Evolutionary conservation across 257 asterid genomes (phyloP).

Genomic region (Craterostigma plantagineum): DNA sequence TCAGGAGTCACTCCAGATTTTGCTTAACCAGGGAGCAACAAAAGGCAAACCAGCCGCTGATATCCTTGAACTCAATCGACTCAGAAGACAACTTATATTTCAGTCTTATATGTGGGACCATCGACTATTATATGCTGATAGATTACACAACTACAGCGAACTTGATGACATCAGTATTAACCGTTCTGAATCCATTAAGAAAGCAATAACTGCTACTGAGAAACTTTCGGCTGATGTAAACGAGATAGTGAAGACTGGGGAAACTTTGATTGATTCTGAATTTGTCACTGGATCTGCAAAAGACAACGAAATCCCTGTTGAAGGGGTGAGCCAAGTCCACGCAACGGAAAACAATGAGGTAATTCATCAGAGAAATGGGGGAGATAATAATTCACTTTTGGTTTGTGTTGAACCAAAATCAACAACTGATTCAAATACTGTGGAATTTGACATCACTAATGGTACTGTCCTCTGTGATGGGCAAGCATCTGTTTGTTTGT

Average conservation of each 20-base stretch:
- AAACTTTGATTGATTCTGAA: slow-evolving; percentile 8
- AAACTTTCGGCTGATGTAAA: slow-evolving; percentile 5
- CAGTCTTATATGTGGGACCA: slow-evolving; percentile 83
- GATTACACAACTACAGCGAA: slow-evolving; percentile 19
- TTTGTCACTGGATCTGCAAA: slow-evolving; percentile 13
- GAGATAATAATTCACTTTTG: slow-evolving; percentile 12
- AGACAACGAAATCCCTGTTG: slow-evolving; percentile 11
- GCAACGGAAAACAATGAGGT: slow-evolving; percentile 10
- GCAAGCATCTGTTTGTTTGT: slow-evolving; percentile 37
- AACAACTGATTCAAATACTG: slow-evolving; percentile 16
- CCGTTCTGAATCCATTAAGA: slow-evolving; percentile 24
- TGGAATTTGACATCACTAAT: slow-evolving; percentile 24
- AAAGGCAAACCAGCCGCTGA: slow-evolving; percentile 45
- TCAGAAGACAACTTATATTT: slow-evolving; percentile 54
- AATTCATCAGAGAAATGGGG: slow-evolving; percentile 23
- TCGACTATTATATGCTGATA: slow-evolving; percentile 41
- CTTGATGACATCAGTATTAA: slow-evolving; percentile 17
- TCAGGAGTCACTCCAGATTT: slow-evolving; percentile 51
- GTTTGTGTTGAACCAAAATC: slow-evolving; percentile 17
- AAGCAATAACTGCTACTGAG: slow-evolving; percentile 15
- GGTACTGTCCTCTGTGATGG: slow-evolving; percentile 53
- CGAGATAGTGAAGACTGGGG: slow-evolving; percentile 4
- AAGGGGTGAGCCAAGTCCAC: slow-evolving; percentile 14
- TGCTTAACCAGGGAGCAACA: slow-evolving; percentile 30
- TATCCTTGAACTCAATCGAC: slow-evolving; percentile 72